phyloP scores from a whole-genome alignment of 192 early-diverging fungal genomes.

The Entomortierella lignicola region DNA sequence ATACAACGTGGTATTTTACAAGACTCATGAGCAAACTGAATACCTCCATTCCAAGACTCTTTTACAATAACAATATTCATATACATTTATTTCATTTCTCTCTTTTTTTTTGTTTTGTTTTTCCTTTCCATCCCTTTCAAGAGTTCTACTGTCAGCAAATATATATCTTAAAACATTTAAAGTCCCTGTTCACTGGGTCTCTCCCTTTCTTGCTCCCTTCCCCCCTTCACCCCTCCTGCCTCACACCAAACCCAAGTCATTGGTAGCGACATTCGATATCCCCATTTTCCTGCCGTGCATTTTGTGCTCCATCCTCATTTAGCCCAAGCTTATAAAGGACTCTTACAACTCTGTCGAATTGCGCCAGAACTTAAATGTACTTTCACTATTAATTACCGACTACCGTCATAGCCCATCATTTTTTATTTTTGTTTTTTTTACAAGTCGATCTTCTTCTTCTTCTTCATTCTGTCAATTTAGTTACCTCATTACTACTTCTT shows the following conservation, averaged over 20 bases:
- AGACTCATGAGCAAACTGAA: neutral
- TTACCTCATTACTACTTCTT: neutral
- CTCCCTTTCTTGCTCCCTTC: neutral
- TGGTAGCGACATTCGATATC: constrained; percentile 6
- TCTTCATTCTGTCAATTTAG: neutral
- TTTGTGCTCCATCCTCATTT: constrained; percentile 5
- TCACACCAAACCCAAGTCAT: neutral
- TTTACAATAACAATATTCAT: neutral
- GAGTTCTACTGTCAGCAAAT: neutral
- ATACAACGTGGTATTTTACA: neutral
- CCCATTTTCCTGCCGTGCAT: constrained; percentile 8
- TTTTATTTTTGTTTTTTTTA: neutral
- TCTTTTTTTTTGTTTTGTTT: neutral
- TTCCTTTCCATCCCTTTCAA: neutral
- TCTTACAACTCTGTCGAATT: neutral
- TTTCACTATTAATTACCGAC: too few species aligned
- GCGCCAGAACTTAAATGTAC: neutral
- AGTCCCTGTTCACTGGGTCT: neutral
- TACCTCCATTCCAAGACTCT: neutral
- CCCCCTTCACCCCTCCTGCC: neutral
- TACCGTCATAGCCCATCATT: too few species aligned
- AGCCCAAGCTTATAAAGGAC: constrained; percentile 8
- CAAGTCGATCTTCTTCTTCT: neutral
- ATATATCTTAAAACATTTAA: neutral
- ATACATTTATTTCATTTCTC: neutral